phyloP scores from a whole-genome alignment of 306 rosid species.

The Prunus mume region DNA sequence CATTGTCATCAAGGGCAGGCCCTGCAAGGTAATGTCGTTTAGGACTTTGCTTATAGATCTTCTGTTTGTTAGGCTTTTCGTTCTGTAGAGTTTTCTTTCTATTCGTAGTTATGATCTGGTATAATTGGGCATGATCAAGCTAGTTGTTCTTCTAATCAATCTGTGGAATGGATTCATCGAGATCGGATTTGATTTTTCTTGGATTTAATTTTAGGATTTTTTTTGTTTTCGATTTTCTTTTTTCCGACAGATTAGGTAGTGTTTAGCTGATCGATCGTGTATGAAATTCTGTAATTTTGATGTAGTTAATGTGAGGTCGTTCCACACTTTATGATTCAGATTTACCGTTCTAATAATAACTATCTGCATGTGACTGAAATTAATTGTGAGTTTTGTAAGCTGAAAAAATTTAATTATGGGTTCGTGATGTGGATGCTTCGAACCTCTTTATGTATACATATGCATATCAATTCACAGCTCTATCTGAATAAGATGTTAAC shows the following conservation, averaged over 20 bases:
- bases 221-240: neutral
- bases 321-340: neutral
- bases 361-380: neutral
- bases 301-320: neutral
- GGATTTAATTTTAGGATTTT: neutral
- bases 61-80: neutral
- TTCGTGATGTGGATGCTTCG: neutral
- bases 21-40: conserved; percentile 72
- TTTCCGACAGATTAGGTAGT: neutral
- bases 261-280: neutral
- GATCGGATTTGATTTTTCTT: neutral
- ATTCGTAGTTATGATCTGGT: neutral
- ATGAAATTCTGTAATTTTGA: neutral
- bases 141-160: no score
- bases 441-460: neutral
- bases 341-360: no score
- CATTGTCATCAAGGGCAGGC: conserved; percentile 82
- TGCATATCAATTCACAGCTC: neutral
- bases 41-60: neutral
- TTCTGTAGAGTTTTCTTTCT: neutral
- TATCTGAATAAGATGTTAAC: neutral
- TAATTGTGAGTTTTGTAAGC: neutral
- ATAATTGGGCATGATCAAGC: no score
- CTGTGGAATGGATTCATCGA: neutral
- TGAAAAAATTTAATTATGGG: no score